Conservation (phyloP, 2,329 filamentous ascomycete genomes). For the Pseudogymnoascus sp. region DNA sequence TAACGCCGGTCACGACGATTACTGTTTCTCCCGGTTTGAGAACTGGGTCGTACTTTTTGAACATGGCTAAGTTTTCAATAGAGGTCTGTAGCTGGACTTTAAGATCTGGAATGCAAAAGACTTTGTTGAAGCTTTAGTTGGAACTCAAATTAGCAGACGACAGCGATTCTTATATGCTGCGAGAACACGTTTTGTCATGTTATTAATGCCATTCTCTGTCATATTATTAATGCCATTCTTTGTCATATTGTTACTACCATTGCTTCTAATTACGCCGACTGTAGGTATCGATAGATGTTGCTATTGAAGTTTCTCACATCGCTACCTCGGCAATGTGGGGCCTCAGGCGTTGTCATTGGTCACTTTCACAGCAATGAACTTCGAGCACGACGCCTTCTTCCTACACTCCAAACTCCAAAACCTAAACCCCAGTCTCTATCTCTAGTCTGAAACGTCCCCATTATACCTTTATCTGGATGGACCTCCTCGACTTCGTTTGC, state of each 20-base stretch:
- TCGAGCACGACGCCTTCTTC: not conserved
- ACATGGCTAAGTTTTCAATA: not conserved
- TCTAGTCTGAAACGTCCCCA: too few species aligned
- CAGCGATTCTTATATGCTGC: not conserved
- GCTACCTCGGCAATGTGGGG: not conserved
- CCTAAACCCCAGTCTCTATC: too few species aligned
- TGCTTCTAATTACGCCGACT: not conserved
- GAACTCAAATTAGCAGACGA: not conserved
- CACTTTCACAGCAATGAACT: not conserved
- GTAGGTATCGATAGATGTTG: too few species aligned
- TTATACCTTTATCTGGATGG: too few species aligned
- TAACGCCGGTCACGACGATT: constrained; percentile 37
- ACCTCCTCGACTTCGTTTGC: too few species aligned
- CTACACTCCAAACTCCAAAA: too few species aligned
- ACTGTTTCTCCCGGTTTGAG: not conserved
- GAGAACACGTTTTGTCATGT: not conserved
- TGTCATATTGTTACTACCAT: not conserved
- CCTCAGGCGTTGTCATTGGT: not conserved
- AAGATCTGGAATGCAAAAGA: not conserved
- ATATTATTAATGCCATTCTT: not conserved
- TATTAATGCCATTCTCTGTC: not conserved
- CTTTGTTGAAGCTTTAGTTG: not conserved
- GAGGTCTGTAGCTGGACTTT: not conserved
- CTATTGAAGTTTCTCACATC: not conserved
- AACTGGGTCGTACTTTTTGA: not conserved